Evolutionary conservation across 805 yeast genomes (phyloP).

Genomic region (Suhomyces sp.): DNA sequence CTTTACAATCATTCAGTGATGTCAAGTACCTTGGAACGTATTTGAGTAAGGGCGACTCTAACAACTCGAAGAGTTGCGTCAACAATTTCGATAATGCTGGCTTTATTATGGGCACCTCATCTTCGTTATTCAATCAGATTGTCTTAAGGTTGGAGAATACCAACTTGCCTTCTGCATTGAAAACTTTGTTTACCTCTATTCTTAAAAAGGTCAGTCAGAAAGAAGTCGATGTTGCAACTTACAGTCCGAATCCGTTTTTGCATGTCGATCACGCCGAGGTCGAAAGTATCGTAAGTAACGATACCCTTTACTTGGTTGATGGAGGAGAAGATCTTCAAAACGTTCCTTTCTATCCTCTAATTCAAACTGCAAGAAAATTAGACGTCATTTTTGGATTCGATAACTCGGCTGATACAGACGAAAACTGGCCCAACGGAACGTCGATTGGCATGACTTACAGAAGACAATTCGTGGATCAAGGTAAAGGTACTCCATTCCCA

Average conservation of each 20-base stretch:
- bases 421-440: conserved; percentile 44
- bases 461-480: conserved; percentile 19
- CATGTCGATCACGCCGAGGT: conserved; percentile 16
- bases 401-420: conserved; percentile 37
- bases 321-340: conserved; percentile 45
- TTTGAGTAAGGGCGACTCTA: conserved; percentile 17
- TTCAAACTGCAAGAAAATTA: conserved; percentile 33
- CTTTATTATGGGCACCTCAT: conserved; percentile 39
- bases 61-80: conserved; percentile 19
- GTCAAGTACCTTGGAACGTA: conserved; percentile 29
- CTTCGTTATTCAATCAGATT: conserved; percentile 36
- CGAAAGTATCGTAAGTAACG: conserved; percentile 21
- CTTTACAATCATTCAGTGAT: conserved; percentile 28
- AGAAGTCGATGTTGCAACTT: conserved; percentile 38
- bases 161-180: conserved; percentile 20
- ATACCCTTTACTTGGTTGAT: conserved; percentile 37
- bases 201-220: conserved; percentile 21
- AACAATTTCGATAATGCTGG: conserved; percentile 39
- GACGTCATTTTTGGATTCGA: conserved; percentile 44
- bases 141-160: conserved; percentile 22
- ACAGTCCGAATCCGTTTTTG: conserved; percentile 40
- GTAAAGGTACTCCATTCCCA: conserved; percentile 25
- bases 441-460: conserved; percentile 33
- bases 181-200: conserved; percentile 22
- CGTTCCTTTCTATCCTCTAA: conserved; percentile 39